A percentile compares a stretch with the other conserved stretches of the same genome.
These are phyloP conservation scores for Pyricularia grisea DNA, from an alignment of 2,329 filamentous ascomycete species.

Conservation along the genomic window DNA sequence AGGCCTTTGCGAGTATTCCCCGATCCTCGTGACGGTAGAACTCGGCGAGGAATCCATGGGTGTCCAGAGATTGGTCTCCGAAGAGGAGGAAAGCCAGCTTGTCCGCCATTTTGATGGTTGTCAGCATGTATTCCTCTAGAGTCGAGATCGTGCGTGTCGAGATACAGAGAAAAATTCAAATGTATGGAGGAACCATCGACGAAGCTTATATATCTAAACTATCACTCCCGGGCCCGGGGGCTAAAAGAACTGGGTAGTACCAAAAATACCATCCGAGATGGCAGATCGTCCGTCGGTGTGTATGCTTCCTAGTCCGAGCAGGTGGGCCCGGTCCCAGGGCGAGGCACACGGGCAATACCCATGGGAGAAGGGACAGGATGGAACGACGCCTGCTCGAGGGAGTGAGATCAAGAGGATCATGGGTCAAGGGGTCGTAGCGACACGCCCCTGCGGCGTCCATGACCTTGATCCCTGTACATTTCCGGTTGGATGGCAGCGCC, in stretches of 20 bases:
- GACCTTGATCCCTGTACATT: background rate
- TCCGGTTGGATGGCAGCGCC: background rate
- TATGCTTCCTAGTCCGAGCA: constrained; percentile 7
- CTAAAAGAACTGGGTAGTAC: background rate
- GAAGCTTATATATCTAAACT: constrained; percentile 5
- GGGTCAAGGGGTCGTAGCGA: constrained; percentile 2
- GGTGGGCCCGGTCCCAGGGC: constrained; percentile 7
- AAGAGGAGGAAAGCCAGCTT: constrained; percentile 52
- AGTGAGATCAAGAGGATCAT: constrained; percentile 3
- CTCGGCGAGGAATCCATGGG: constrained; percentile 51
- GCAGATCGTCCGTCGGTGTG: constrained; percentile 8
- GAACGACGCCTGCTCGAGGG: background rate
- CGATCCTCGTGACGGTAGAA: constrained; percentile 35
- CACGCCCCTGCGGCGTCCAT: constrained; percentile 1
- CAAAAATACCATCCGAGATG: constrained; percentile 16
- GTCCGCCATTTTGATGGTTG: constrained; percentile 28
- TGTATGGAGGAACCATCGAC: background rate
- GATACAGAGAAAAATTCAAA: background rate
- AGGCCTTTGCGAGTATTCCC: constrained; percentile 47
- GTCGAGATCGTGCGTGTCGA: constrained; percentile 1
- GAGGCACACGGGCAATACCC: background rate
- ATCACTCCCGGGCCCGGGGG: constrained; percentile 1
- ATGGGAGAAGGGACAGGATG: constrained; percentile 2
- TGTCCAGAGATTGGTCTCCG: constrained; percentile 63
- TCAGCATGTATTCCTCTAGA: constrained; percentile 5